phyloP scores from a whole-genome alignment of 306 rosid genomes.

The Senna tora region DNA sequence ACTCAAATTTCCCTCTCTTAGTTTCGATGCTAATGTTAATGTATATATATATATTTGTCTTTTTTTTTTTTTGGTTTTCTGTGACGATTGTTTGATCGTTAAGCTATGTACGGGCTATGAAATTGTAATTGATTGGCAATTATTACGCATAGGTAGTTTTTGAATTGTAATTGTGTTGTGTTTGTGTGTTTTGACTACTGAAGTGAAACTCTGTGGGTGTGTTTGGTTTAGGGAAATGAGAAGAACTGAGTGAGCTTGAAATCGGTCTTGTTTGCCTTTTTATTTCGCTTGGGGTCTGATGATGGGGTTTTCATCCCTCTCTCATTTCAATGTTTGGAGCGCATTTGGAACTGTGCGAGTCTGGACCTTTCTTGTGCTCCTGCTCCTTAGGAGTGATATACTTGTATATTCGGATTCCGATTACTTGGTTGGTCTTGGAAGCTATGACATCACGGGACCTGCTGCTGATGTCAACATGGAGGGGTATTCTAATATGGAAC shows the following conservation, averaged over 20 bases:
- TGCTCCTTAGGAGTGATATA: constrained; percentile 38
- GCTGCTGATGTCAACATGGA: constrained; percentile 96
- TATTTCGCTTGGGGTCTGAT: constrained; percentile 30
- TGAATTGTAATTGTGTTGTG: background rate
- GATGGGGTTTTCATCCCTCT: constrained; percentile 41
- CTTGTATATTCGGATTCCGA: constrained; percentile 53
- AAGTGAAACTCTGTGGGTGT: constrained; percentile 13
- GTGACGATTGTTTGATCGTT: background rate
- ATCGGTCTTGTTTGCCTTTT: constrained; percentile 14
- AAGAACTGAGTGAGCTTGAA: constrained; percentile 40
- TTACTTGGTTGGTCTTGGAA: constrained; percentile 82
- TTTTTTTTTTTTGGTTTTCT: background rate
- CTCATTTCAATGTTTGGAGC: constrained; percentile 32
- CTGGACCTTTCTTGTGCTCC: constrained; percentile 39
- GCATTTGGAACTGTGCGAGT: constrained; percentile 29
- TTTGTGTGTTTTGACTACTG: no score
- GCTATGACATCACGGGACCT: constrained; percentile 96
- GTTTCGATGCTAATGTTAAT: background rate
- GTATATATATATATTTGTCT: background rate
- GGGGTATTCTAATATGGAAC: constrained; percentile 85
- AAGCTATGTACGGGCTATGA: constrained; percentile 3
- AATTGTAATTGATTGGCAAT: constrained; percentile 9
- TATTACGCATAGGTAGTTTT: constrained; percentile 7
- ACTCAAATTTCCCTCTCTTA: constrained; percentile 8
- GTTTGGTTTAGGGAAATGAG: constrained; percentile 47